Evolutionary conservation across 140 eudicot genomes (phyloP).

Genomic region (Cichorium intybus): DNA sequence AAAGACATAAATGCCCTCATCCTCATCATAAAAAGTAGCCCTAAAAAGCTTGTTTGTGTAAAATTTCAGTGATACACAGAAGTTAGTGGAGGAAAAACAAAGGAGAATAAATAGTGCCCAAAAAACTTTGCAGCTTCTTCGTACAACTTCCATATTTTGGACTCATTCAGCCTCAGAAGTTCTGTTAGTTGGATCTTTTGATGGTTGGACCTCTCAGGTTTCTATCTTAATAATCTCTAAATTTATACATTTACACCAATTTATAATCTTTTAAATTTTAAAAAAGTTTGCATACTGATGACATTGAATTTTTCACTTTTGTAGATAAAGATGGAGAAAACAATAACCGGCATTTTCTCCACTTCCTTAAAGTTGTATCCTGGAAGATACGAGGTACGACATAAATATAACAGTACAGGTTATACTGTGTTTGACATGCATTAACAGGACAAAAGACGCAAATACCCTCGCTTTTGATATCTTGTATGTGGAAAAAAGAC

Average conservation of each 20-base stretch:
- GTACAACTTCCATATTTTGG: constrained; percentile 56
- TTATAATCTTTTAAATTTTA: neutral
- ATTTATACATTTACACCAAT: neutral
- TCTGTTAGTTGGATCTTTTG: constrained; percentile 69
- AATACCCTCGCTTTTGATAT: neutral
- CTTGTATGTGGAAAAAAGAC: neutral
- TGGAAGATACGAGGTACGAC: constrained; percentile 73
- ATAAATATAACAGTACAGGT: neutral
- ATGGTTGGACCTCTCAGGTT: constrained; percentile 91
- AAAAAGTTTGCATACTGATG: neutral
- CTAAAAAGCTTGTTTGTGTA: neutral
- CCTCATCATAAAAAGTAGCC: neutral
- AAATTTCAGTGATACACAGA: constrained; percentile 60
- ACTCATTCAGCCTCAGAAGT: constrained; percentile 77
- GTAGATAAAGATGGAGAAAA: constrained; percentile 86
- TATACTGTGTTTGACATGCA: neutral
- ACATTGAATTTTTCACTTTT: neutral
- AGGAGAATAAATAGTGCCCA: constrained; percentile 55
- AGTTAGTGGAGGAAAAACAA: constrained; percentile 63
- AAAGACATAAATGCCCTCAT: neutral
- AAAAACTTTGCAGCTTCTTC: constrained; percentile 63
- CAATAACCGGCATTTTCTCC: constrained; percentile 61
- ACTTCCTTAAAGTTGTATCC: constrained; percentile 65
- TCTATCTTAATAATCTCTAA: neutral
- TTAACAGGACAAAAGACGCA: neutral